Evolutionary conservation across 345 rosid genomes (phyloP).

Genomic region (Linum tenue): DNA sequence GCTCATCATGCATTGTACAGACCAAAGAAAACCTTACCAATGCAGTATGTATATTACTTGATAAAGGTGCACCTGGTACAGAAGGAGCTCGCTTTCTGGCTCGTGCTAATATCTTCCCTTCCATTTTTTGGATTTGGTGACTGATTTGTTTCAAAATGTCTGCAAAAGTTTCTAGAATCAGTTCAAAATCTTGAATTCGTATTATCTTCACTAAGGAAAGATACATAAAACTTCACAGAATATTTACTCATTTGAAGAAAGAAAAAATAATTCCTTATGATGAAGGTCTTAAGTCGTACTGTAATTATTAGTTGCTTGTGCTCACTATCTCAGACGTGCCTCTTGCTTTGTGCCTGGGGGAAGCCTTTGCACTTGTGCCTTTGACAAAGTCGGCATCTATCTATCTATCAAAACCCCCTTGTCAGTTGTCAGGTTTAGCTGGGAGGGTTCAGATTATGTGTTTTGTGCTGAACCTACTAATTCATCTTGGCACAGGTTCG

Average conservation of each 20-base stretch:
- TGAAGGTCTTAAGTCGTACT: no score
- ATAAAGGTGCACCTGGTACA: neutral
- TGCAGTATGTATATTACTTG: neutral
- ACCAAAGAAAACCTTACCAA: neutral
- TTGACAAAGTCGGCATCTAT: no score
- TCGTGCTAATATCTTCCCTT: neutral
- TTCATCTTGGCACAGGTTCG: conserved; percentile 47
- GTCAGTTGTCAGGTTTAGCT: conserved; percentile 1
- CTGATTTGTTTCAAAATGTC: neutral
- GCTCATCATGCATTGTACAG: neutral
- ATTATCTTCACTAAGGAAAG: neutral
- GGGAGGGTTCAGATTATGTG: conserved; percentile 1
- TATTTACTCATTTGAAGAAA: neutral
- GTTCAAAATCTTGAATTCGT: neutral
- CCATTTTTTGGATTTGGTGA: neutral
- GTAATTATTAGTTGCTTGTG: no score
- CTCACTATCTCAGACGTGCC: no score
- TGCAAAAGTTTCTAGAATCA: neutral
- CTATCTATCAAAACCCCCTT: no score
- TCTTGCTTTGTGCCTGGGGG: no score
- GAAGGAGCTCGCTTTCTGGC: neutral
- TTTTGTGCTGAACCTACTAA: conserved; percentile 8
- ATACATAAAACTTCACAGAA: neutral
- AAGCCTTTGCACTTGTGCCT: no score
- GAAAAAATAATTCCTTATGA: no score